Percentiles rank a stretch among this genome's conserved stretches.
Evolutionary conservation across 2,329 filamentous ascomycete species (phyloP).

Genomic region (Uncinocarpus reesii): DNA sequence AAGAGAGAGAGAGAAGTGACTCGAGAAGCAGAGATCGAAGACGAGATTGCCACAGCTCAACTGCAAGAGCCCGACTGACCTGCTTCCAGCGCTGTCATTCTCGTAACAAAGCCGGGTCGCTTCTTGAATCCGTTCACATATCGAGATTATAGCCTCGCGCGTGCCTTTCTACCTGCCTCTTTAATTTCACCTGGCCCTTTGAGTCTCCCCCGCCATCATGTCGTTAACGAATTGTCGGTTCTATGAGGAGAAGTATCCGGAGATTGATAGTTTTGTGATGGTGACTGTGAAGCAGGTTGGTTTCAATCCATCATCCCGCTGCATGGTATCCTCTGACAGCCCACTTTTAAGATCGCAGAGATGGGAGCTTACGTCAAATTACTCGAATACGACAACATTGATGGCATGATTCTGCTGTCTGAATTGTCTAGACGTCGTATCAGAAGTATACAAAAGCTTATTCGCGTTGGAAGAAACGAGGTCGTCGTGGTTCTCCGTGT

Average conservation of each 20-base stretch:
- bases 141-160: background rate
- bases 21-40: background rate
- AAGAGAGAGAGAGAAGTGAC: background rate
- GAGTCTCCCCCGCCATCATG: constrained; percentile 51
- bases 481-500: constrained; percentile 97
- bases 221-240: constrained; percentile 94
- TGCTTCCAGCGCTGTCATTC: background rate
- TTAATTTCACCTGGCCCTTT: background rate
- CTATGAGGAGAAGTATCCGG: constrained; percentile 94
- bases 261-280: constrained; percentile 99
- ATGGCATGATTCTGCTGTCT: constrained; percentile 98
- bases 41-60: background rate
- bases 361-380: constrained; percentile 99
- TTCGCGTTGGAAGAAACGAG: constrained; percentile 94
- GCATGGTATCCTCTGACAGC: constrained; percentile 9
- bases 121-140: background rate
- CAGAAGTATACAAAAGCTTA: constrained; percentile 96
- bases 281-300: constrained; percentile 95
- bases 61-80: background rate
- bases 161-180: background rate
- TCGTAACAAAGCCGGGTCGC: background rate
- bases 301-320: background rate
- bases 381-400: constrained; percentile 98
- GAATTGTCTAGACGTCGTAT: constrained; percentile 98
- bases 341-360: constrained; percentile 67